Evolutionary conservation across 495 filamentous ascomycete genomes (phyloP).

Genomic region (Ramalina intermedia): DNA sequence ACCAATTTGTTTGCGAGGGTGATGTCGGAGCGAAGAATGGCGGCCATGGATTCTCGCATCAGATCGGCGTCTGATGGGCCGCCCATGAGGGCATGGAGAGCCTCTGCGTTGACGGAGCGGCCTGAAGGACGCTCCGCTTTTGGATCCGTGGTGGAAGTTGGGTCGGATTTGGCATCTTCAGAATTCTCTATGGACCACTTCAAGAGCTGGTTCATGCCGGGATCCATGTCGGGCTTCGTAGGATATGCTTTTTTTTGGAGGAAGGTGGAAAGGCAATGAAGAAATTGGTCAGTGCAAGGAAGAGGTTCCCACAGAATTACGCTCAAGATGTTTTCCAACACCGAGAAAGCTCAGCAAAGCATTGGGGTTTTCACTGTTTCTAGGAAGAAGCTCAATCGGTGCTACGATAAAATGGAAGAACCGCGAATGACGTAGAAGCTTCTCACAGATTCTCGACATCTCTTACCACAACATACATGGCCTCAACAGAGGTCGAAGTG

Average conservation of each 20-base stretch:
- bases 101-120: constrained; percentile 42
- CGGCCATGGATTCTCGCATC: constrained; percentile 70
- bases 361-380: not conserved
- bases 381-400: not conserved
- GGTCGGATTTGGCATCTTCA: constrained; percentile 23
- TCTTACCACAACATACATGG: no score
- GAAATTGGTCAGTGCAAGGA: not conserved
- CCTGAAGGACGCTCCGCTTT: constrained; percentile 23
- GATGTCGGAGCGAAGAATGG: constrained; percentile 47
- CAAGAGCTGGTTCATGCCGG: constrained; percentile 62
- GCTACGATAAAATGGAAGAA: not conserved
- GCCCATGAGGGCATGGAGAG: constrained; percentile 60
- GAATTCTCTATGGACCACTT: constrained; percentile 90
- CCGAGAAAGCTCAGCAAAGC: not conserved
- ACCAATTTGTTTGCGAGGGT: constrained; percentile 63
- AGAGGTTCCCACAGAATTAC: not conserved
- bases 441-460: constrained; percentile 5
- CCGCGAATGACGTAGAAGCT: constrained; percentile 3
- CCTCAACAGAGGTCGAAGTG: no score
- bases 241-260: not conserved
- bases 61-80: constrained; percentile 76
- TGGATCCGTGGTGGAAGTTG: constrained; percentile 25
- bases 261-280: not conserved
- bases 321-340: not conserved
- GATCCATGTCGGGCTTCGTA: constrained; percentile 23